These are phyloP conservation scores for Phytophthora megakarya DNA, from an alignment of 352 stramenopile genomes.

Conservation along the genomic window DNA sequence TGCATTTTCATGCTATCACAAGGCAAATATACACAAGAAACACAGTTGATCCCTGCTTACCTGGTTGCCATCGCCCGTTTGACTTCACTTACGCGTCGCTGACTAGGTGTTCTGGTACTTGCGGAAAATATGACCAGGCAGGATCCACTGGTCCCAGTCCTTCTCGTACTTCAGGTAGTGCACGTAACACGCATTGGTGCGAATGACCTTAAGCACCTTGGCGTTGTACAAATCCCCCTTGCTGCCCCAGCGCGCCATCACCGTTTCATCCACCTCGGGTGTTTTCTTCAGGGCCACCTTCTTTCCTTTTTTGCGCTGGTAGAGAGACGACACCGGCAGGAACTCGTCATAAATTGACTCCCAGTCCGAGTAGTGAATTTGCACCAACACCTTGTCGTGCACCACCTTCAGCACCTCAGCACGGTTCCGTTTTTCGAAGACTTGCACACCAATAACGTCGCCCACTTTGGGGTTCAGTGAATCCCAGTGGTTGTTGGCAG, in stretches of 20 bases:
- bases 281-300: constrained; percentile 67
- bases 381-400: constrained; percentile 72
- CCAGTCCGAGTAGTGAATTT: constrained; percentile 84
- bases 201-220: constrained; percentile 81
- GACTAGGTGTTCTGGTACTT: constrained; percentile 53
- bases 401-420: constrained; percentile 68
- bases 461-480: constrained; percentile 61
- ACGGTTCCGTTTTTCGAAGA: constrained; percentile 77
- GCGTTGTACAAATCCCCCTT: constrained; percentile 76
- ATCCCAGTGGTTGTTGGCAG: constrained; percentile 64
- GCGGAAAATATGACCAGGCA: constrained; percentile 80
- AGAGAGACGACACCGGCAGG: constrained; percentile 66
- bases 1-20: constrained; percentile 15
- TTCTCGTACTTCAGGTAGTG: constrained; percentile 88
- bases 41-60: constrained; percentile 12
- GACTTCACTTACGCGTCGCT: background rate
- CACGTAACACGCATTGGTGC: constrained; percentile 75
- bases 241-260: constrained; percentile 77
- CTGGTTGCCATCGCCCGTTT: background rate
- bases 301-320: constrained; percentile 50
- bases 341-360: constrained; percentile 86
- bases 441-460: constrained; percentile 72
- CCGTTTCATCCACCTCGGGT: constrained; percentile 70
- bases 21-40: constrained; percentile 25
- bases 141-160: constrained; percentile 85